A percentile compares a stretch with the other conserved stretches of the same genome.
phyloP scores from a whole-genome alignment of 2,329 filamentous ascomycete genomes.

The Cytospora paraplurivora region DNA sequence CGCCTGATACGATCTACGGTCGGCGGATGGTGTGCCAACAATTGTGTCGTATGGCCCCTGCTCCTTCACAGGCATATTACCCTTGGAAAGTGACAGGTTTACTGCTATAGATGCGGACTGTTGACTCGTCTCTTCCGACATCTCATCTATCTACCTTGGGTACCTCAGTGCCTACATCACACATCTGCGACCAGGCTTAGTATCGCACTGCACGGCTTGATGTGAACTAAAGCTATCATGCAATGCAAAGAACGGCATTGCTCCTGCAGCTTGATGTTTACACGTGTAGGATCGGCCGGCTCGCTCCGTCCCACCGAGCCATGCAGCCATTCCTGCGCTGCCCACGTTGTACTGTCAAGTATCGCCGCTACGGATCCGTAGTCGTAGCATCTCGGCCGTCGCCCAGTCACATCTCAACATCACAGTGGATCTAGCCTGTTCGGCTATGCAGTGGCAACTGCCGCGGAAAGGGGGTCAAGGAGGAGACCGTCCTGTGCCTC shows the following conservation, averaged over 20 bases:
- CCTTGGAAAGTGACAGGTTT: too few species aligned
- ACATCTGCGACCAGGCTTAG: background rate
- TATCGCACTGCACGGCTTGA: background rate
- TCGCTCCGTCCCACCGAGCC: constrained; percentile 1
- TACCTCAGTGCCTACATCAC: too few species aligned
- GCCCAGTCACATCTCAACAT: background rate
- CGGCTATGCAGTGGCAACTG: constrained; percentile 1
- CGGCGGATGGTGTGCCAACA: too few species aligned
- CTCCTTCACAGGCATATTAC: too few species aligned
- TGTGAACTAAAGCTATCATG: background rate
- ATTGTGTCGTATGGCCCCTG: too few species aligned
- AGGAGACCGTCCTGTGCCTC: background rate
- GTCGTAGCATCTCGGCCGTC: background rate
- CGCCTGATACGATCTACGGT: too few species aligned
- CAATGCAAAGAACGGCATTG: background rate
- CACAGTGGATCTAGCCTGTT: background rate
- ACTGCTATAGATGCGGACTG: too few species aligned
- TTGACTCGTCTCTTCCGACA: too few species aligned
- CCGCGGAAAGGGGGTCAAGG: constrained; percentile 1
- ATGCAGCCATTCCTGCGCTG: background rate
- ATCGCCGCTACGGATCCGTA: too few species aligned
- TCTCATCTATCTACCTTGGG: too few species aligned
- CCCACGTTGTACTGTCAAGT: background rate
- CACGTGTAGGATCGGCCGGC: background rate
- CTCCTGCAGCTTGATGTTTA: background rate